Evolutionary conservation across 805 yeast genomes (phyloP).

Genomic region (Wickerhamia fluorescens): DNA sequence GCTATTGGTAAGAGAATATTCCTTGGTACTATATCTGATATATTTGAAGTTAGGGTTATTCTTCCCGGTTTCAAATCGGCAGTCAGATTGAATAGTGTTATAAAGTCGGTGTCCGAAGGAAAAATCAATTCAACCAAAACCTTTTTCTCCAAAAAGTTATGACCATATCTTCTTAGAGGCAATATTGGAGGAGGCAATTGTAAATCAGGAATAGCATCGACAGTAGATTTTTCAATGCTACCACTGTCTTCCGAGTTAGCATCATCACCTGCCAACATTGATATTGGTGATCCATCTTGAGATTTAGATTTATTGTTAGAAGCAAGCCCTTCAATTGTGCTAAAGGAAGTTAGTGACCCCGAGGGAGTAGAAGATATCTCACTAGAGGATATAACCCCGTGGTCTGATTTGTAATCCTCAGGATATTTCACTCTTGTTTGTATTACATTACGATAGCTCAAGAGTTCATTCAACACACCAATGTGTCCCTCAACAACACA

Average conservation of each 20-base stretch:
- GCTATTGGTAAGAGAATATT: slow-evolving; percentile 74
- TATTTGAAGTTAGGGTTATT: slow-evolving; percentile 69
- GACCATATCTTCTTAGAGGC: slow-evolving; percentile 91
- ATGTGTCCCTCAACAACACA: slow-evolving; percentile 94
- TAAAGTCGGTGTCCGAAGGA: slow-evolving; percentile 40
- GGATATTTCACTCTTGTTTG: slow-evolving; percentile 1
- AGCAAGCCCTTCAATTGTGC: too few relatives aligned
- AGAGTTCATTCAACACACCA: slow-evolving; percentile 64
- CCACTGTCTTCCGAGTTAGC: slow-evolving; percentile 36
- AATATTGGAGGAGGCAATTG: slow-evolving; percentile 94
- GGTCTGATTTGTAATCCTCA: background rate
- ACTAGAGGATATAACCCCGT: background rate
- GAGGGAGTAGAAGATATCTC: background rate
- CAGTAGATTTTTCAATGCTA: slow-evolving; percentile 24
- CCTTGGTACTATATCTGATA: slow-evolving; percentile 81
- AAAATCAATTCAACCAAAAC: slow-evolving; percentile 75
- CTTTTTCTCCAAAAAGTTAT: slow-evolving; percentile 86
- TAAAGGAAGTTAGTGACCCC: too few relatives aligned
- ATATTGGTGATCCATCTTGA: too few relatives aligned
- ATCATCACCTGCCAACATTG: slow-evolving; percentile 21
- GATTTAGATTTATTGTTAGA: too few relatives aligned
- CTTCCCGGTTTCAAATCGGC: slow-evolving; percentile 62
- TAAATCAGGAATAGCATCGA: slow-evolving; percentile 82
- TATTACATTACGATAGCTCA: slow-evolving; percentile 28
- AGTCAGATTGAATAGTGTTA: slow-evolving; percentile 37